These are phyloP conservation scores for Diutina mesorugosa DNA, from an alignment of 1,139 yeast species.

Conservation along the genomic window DNA sequence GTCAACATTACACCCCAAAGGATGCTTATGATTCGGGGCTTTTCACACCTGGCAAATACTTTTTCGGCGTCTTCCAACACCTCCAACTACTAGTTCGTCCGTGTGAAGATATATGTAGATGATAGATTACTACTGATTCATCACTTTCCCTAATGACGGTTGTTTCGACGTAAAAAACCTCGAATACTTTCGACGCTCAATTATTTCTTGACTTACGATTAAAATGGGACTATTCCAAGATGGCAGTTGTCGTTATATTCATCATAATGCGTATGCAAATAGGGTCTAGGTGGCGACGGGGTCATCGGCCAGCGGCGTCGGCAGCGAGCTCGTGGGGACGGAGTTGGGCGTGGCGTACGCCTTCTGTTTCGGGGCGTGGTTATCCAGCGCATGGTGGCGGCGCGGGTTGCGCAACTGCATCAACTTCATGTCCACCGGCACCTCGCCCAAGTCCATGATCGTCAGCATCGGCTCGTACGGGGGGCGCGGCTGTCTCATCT, in stretches of 20 bases:
- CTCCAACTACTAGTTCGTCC: no score
- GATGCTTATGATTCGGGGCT: no score
- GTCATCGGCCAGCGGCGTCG: not conserved
- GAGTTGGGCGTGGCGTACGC: not conserved
- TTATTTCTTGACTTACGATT: no score
- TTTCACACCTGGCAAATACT: no score
- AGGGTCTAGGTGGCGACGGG: not conserved
- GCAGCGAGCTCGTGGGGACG: not conserved
- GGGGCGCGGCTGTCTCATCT: not conserved
- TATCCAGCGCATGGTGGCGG: not conserved
- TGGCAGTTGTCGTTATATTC: not conserved
- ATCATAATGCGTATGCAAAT: not conserved
- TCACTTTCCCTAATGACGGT: no score
- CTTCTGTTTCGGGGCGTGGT: not conserved
- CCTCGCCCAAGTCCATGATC: slow-evolving; percentile 1
- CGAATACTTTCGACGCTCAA: no score
- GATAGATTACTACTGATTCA: no score
- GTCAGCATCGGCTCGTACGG: slow-evolving; percentile 2
- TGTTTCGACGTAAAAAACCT: no score
- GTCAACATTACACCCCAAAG: no score
- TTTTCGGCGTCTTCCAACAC: no score
- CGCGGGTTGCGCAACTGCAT: slow-evolving; percentile 1
- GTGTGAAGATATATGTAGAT: no score
- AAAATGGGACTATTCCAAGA: no score
- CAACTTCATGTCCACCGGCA: slow-evolving; percentile 2